A percentile compares a stretch with the other conserved stretches of the same genome.
phyloP scores from a whole-genome alignment of 495 filamentous ascomycete species.

The Pyronema domesticum region DNA sequence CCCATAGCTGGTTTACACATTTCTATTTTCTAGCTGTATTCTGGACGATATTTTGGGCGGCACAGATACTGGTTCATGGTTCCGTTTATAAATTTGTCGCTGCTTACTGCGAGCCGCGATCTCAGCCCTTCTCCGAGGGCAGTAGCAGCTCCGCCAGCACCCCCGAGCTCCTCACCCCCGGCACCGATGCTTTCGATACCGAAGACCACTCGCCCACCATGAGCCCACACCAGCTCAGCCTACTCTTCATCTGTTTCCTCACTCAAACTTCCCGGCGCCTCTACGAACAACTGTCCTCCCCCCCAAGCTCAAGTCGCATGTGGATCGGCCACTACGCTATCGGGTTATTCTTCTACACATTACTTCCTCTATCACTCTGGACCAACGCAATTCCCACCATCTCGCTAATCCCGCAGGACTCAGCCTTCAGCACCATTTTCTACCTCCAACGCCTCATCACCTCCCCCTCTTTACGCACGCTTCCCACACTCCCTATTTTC shows the following conservation, averaged over 20 bases:
- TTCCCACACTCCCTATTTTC: constrained; percentile 47
- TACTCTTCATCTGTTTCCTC: constrained; percentile 35
- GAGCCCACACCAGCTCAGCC: no score
- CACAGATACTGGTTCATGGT: constrained; percentile 46
- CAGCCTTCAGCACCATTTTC: background rate
- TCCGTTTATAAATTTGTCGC: constrained; percentile 30
- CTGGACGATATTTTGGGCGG: constrained; percentile 59
- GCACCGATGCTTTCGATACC: background rate
- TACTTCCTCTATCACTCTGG: constrained; percentile 59
- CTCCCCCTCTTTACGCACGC: constrained; percentile 38
- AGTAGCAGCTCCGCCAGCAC: constrained; percentile 6
- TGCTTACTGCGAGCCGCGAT: background rate
- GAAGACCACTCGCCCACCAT: background rate
- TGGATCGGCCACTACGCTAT: constrained; percentile 65
- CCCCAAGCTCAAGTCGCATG: constrained; percentile 60
- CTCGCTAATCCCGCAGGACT: no score
- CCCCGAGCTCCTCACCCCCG: constrained; percentile 22
- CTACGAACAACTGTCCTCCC: constrained; percentile 47
- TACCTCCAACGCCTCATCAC: constrained; percentile 17
- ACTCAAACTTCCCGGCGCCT: constrained; percentile 58
- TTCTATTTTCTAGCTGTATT: constrained; percentile 42
- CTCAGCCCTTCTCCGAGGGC: no score
- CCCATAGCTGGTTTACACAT: constrained; percentile 71
- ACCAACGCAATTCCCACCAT: constrained; percentile 34
- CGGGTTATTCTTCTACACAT: constrained; percentile 61